These are phyloP conservation scores for Monosporozyma solicola DNA, from an alignment of 805 yeast species.

Conservation along the genomic window DNA sequence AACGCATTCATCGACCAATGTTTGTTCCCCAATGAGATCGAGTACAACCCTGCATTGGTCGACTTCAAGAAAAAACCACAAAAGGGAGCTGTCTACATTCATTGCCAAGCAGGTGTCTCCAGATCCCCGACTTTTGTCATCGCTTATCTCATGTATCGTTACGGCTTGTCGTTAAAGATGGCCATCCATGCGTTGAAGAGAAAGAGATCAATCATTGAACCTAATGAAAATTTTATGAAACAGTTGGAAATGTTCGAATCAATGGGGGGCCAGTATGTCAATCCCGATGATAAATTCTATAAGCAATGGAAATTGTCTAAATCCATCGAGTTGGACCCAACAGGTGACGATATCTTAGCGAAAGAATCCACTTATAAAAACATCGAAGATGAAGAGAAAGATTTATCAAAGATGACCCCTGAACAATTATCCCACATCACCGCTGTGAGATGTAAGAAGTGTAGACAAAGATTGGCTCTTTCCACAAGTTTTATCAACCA, in stretches of 20 bases:
- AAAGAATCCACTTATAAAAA: slow-evolving; percentile 29
- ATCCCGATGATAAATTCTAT: slow-evolving; percentile 27
- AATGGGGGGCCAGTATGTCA: slow-evolving; percentile 30
- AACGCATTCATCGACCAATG: slow-evolving; percentile 62
- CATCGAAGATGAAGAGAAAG: slow-evolving; percentile 20
- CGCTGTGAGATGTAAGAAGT: slow-evolving; percentile 67
- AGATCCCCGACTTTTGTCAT: slow-evolving; percentile 79
- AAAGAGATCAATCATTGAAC: slow-evolving; percentile 50
- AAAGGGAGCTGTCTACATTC: slow-evolving; percentile 44
- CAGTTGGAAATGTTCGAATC: slow-evolving; percentile 61
- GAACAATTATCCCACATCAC: slow-evolving; percentile 23
- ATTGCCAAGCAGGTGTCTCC: slow-evolving; percentile 90
- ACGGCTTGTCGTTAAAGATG: slow-evolving; percentile 47
- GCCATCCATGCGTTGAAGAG: slow-evolving; percentile 72
- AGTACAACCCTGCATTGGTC: slow-evolving; percentile 25
- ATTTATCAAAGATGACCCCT: slow-evolving; percentile 17
- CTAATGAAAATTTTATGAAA: slow-evolving; percentile 64
- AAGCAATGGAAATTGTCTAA: slow-evolving; percentile 37
- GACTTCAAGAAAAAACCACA: slow-evolving; percentile 31
- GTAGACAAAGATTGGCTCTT: slow-evolving; percentile 63
- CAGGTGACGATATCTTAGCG: slow-evolving; percentile 28
- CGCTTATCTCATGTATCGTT: slow-evolving; percentile 80
- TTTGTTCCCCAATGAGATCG: slow-evolving; percentile 37
- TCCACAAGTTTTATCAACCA: slow-evolving; percentile 57
- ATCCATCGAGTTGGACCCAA: slow-evolving; percentile 34